Evolutionary conservation across 257 asterid species (phyloP), one percentile per base, ranked within the genome.

Genomic region (Oldenlandia corymbosa): DNA sequence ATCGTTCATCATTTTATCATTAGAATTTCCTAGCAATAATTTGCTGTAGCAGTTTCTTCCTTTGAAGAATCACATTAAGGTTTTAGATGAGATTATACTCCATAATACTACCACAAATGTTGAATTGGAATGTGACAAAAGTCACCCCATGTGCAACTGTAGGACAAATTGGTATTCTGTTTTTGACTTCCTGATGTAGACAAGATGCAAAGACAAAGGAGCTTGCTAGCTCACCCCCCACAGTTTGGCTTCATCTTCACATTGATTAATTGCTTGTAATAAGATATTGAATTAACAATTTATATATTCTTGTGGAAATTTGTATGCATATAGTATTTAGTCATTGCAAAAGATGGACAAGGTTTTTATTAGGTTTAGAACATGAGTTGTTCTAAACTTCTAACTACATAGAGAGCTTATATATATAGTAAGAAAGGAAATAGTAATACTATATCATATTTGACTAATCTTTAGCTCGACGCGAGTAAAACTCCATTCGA

Each of bases 121-220:
- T 12, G 39, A 3, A 34, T 3, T 37, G 60, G 59, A 13, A 36
- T 5, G 23, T 32, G 42, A 21, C 23, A 23, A 10, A 24, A 20
- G 20, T 18, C 17, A 12, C 31, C 32, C 28, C 50, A 48, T 31
- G 54, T 37, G 62, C 42, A 65, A 41, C 16, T 53, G 54, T 45
- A 45, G 71, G 64, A 57, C 28, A 67, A 34, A 7, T 9, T 45
- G 43, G 39, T 34, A 27, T 46, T 47, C 46, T 47, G 23, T 47
- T 62, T n/a, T 62, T 62, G 67, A 62, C 58, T 45, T 61, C n/a
- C 30, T 27, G 55, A 20, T 60, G 41, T 42, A 24, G 66, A 42
- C 26, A 27, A 45, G 8, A 10, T 0, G 34, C 14, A 7, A 13
- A 9, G 37, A 43, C 37, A 60, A 60, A 27, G 27, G 39, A 34